Base-by-base conservation (phyloP, 495 filamentous ascomycete species). In the Penicillium angulare region DNA sequence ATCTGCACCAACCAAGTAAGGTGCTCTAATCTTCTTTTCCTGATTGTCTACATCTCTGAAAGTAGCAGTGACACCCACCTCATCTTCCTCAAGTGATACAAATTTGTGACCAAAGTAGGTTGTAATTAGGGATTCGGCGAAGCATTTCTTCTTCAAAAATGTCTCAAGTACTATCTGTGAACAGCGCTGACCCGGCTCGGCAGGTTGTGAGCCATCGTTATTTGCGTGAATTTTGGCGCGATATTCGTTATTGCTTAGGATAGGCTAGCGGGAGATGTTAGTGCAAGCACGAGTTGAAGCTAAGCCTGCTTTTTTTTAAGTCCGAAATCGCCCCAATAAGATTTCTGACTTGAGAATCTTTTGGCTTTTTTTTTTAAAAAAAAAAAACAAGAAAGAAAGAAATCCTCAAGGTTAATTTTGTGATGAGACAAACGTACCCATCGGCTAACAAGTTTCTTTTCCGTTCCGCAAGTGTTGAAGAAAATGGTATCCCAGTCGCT, bases 91-190 rank as follows among this genome's bases (percentile, higher is more conserved):
- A 20, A 8, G 34, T 3, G 4, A 7, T 20, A 20, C 6, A 20
- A 8, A 38, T 7, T 6, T 38, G 6, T 10, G 20, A 1, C 34
- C 34, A 38, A 38, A 18, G 4, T 3, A 0, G 7, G n/a, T 8
- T 20, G 16, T 9, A 6, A 38, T 10, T 8, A 8, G 0, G 1
- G 34, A 7, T 18, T 20, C 9, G 2, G 5, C 16, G 16, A 17
- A 16, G 9, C 5, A 8, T 8, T 8, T 18, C 5, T 20, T 7
- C 34, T 38, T 38, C 15, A 38, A 8, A 4, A 6, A 38, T 6
- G 53, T 50, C 42, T 63, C 60, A 29, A 60, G 54, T 17, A 59
- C 42, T 7, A 43, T 51, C 49, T 56, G 60, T 20, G 56, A 55
- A 43, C 53, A 61, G 41, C 56, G 38, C 24, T 57, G 55, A 26